These are phyloP conservation scores for Knoxia roxburghii DNA, from an alignment of 257 asterid genomes.

Conservation along the genomic window DNA sequence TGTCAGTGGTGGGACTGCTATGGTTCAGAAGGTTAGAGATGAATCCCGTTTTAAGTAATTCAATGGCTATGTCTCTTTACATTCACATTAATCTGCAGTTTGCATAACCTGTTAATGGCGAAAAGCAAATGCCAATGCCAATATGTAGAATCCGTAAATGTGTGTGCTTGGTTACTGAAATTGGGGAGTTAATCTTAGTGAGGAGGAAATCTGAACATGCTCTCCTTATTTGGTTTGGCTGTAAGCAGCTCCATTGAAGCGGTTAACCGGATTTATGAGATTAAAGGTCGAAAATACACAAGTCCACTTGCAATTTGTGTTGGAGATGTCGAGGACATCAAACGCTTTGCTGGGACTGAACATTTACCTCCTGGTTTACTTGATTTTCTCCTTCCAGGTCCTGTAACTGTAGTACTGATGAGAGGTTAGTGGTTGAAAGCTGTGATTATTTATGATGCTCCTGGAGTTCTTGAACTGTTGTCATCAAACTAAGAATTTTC, in stretches of 20 bases:
- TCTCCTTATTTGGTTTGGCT: constrained; percentile 18
- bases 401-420: constrained; percentile 66
- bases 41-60: background rate
- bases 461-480: constrained; percentile 2
- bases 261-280: constrained; percentile 70
- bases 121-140: background rate
- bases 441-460: background rate
- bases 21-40: background rate
- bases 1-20: background rate
- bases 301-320: constrained; percentile 88
- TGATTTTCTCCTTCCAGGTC: constrained; percentile 80
- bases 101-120: background rate
- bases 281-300: constrained; percentile 81
- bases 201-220: background rate
- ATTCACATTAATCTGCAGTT: background rate
- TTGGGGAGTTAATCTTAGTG: background rate
- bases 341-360: constrained; percentile 51
- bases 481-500: background rate
- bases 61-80: background rate
- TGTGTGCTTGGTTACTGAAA: background rate
- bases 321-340: constrained; percentile 68
- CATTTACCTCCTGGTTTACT: constrained; percentile 76
- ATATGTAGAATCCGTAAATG: background rate
- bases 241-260: constrained; percentile 76
- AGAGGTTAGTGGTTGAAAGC: constrained; percentile 49